These are phyloP conservation scores for Phanerochaete sordida DNA, from an alignment of 768 basidiomycete genomes.

Conservation along the genomic window DNA sequence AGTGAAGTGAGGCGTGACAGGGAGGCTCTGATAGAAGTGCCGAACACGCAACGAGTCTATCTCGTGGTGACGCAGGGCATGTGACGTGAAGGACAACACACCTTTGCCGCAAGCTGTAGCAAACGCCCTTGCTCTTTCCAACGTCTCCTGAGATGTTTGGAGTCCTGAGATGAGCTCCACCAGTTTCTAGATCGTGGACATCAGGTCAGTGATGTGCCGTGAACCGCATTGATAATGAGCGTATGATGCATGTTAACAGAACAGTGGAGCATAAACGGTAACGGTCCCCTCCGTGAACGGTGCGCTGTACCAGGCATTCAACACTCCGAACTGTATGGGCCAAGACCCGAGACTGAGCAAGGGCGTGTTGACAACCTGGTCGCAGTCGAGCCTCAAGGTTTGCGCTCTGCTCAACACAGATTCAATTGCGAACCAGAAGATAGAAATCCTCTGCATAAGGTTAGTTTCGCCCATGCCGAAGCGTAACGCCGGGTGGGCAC, in stretches of 20 bases:
- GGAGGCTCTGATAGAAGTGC: not conserved
- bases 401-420: not conserved
- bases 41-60: not conserved
- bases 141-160: constrained; percentile 78
- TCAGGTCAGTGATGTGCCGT: not conserved
- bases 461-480: not conserved
- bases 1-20: not conserved
- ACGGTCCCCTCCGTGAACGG: not conserved
- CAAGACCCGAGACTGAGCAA: not conserved
- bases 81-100: constrained; percentile 24
- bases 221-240: not conserved
- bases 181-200: constrained; percentile 52
- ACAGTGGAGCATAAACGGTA: not conserved
- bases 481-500: not conserved
- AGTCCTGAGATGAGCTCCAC: constrained; percentile 94
- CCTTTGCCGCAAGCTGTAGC: constrained; percentile 91
- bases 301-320: not conserved
- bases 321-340: not conserved
- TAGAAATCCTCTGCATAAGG: not conserved
- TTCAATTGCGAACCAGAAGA: not conserved
- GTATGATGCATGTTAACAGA: not conserved
- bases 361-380: not conserved
- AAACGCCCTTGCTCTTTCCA: constrained; percentile 75
- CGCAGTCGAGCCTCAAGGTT: not conserved
- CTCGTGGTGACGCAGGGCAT: not conserved